These are phyloP conservation scores for Phaeosphaeria sp. DNA, from an alignment of 2,329 filamentous ascomycete species.

Conservation along the genomic window DNA sequence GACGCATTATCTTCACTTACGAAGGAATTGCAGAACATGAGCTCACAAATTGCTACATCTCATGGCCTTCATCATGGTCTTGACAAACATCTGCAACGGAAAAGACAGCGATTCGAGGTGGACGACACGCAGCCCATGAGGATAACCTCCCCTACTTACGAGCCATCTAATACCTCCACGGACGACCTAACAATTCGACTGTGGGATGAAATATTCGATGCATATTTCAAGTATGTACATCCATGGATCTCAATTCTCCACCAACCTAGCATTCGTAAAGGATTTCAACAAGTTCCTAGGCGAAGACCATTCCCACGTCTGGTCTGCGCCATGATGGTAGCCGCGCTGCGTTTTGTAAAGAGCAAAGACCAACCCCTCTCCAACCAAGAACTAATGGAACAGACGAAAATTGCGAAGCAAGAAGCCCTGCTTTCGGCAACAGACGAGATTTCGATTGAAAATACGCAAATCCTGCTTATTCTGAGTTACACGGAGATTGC, in stretches of 20 bases:
- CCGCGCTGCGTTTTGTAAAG: not conserved
- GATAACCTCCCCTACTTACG: not conserved
- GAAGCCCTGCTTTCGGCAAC: not conserved
- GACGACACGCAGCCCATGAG: not conserved
- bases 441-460: not conserved
- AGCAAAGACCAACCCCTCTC: not conserved
- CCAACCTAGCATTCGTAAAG: conserved; percentile 4
- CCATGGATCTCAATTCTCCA: conserved; percentile 7
- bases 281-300: not conserved
- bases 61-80: not conserved
- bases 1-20: not conserved
- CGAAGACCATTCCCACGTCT: not conserved
- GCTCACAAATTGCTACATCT: not conserved
- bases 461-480: conserved; percentile 2
- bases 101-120: not conserved
- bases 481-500: not conserved
- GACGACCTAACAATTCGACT: not conserved
- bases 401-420: not conserved
- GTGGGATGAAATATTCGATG: not conserved
- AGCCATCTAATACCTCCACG: no score
- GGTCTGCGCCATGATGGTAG: conserved; percentile 1
- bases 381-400: not conserved
- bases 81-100: not conserved
- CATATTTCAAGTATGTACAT: conserved; percentile 1
- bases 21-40: not conserved